Conservation (phyloP, 2,329 filamentous ascomycete genomes). For the Hymenotorrendiella dingleyae region DNA sequence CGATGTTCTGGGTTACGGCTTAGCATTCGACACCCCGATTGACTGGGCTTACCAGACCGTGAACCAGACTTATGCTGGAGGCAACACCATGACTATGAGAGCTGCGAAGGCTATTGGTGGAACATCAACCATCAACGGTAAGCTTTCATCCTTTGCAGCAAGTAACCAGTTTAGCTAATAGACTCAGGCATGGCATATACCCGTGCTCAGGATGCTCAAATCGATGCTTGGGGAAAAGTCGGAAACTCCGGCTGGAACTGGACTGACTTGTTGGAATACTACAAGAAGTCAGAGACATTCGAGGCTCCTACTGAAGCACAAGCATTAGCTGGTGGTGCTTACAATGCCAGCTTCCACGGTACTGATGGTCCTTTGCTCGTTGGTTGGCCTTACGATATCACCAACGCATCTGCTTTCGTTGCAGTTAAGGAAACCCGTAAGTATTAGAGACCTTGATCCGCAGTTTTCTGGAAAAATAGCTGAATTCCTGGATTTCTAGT, state of each 20-base stretch:
- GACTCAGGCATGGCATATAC: constrained; percentile 36
- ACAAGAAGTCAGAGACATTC: constrained; percentile 20
- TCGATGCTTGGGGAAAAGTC: constrained; percentile 33
- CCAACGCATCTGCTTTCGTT: constrained; percentile 31
- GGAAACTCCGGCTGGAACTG: constrained; percentile 34
- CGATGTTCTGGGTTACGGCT: constrained; percentile 3
- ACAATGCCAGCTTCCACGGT: constrained; percentile 33
- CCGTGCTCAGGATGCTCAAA: constrained; percentile 31
- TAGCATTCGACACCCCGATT: constrained; percentile 30
- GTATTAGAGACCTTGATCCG: background rate
- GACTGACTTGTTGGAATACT: constrained; percentile 27
- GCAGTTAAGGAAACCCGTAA: constrained; percentile 18
- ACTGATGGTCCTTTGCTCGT: constrained; percentile 32
- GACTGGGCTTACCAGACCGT: constrained; percentile 37
- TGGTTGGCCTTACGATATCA: constrained; percentile 33
- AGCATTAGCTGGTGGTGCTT: constrained; percentile 32
- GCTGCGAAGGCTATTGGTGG: constrained; percentile 39
- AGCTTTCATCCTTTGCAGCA: background rate
- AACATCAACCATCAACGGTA: constrained; percentile 36
- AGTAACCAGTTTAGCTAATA: background rate
- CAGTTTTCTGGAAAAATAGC: too few relatives aligned
- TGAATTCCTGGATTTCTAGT: constrained; percentile 23
- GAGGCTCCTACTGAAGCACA: constrained; percentile 31
- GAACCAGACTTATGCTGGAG: constrained; percentile 33
- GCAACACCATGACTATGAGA: constrained; percentile 26